phyloP scores from a whole-genome alignment of 345 rosid genomes.

The Boechera retrofracta region DNA sequence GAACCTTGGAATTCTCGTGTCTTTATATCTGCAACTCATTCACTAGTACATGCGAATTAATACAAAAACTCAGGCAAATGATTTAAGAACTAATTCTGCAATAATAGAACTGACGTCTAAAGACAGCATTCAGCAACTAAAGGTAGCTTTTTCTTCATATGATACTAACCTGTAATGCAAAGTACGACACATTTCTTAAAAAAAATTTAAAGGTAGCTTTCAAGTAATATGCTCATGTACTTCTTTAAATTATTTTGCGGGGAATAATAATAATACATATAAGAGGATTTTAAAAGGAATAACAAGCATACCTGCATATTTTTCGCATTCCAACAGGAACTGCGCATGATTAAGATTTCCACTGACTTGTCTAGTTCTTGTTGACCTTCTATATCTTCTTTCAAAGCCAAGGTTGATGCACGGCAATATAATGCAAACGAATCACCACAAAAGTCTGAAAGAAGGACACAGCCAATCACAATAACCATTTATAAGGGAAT shows the following conservation, averaged over 20 bases:
- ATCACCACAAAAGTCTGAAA: not conserved
- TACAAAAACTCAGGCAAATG: no score
- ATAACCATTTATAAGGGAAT: constrained; percentile 19
- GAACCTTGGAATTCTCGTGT: no score
- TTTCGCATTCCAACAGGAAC: no score
- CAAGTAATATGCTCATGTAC: not conserved
- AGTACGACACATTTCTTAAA: constrained; percentile 96
- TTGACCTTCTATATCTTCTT: constrained; percentile 70
- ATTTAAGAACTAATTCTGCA: no score
- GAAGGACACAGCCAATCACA: not conserved
- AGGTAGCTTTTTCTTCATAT: not conserved
- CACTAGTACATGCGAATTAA: no score
- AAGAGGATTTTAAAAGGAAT: not conserved
- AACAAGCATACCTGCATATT: constrained; percentile 52
- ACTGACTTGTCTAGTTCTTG: constrained; percentile 71
- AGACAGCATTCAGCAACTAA: constrained; percentile 25
- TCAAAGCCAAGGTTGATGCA: constrained; percentile 81
- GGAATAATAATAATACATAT: no score
- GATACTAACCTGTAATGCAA: constrained; percentile 77
- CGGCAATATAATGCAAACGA: not conserved
- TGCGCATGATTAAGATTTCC: constrained; percentile 71
- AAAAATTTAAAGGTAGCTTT: constrained; percentile 73
- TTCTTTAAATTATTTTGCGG: not conserved
- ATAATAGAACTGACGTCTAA: not conserved
- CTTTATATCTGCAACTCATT: no score